Evolutionary conservation across 176 grass and related monocot species (phyloP).

Genomic region (Oropetium thomaeum): DNA sequence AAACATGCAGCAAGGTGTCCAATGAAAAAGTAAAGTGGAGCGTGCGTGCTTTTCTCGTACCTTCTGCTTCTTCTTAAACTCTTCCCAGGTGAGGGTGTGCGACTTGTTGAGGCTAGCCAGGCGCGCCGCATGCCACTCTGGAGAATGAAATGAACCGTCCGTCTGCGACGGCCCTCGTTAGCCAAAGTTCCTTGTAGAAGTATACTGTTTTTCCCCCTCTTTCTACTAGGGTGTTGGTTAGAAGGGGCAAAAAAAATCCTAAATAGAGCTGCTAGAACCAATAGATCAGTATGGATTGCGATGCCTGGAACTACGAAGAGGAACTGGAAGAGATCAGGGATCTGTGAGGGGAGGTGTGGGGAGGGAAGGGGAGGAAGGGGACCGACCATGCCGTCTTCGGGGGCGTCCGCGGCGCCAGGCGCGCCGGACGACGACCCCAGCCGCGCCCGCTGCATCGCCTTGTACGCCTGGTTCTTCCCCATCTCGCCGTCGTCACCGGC

Average conservation of each 20-base stretch:
- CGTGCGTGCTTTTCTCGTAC: constrained; percentile 19
- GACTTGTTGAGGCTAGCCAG: constrained; percentile 95
- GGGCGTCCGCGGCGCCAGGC: constrained; percentile 52
- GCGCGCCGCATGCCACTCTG: constrained; percentile 99
- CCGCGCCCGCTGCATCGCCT: constrained; percentile 96
- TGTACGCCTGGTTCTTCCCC: constrained; percentile 99
- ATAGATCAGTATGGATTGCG: background rate
- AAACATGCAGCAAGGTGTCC: background rate
- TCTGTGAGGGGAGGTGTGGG: background rate
- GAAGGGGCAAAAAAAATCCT: background rate
- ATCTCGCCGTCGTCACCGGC: constrained; percentile 31
- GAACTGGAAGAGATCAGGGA: constrained; percentile 17
- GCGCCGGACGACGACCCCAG: constrained; percentile 74
- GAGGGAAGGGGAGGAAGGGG: constrained; percentile 61
- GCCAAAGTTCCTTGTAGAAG: constrained; percentile 52
- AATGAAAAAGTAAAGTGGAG: constrained; percentile 3
- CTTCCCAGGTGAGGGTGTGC: constrained; percentile 98
- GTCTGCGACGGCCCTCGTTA: constrained; percentile 94
- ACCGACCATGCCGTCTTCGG: constrained; percentile 99
- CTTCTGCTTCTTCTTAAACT: constrained; percentile 99
- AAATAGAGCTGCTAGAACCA: background rate
- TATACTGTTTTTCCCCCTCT: background rate
- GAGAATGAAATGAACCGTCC: constrained; percentile 99
- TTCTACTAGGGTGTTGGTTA: background rate
- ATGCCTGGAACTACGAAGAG: background rate